phyloP scores from a whole-genome alignment of 345 rosid genomes.

The Syzygium jambos region DNA sequence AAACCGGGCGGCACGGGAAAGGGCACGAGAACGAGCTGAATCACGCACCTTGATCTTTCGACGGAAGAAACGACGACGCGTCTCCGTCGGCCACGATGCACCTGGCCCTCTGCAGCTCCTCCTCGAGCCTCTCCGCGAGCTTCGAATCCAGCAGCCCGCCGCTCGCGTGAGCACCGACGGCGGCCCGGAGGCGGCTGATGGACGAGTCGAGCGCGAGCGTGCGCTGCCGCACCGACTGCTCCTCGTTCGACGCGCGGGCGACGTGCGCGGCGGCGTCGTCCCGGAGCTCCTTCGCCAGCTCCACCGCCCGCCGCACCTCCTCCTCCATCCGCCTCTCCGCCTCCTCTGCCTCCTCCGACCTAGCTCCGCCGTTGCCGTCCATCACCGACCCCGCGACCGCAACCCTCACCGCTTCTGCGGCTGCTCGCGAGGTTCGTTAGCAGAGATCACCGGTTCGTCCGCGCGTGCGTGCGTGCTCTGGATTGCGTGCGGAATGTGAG shows the following conservation, averaged over 20 bases:
- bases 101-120: slow-evolving; percentile 73
- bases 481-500: background rate
- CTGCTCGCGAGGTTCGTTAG: background rate
- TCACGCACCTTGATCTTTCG: slow-evolving; percentile 45
- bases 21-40: background rate
- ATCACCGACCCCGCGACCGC: background rate
- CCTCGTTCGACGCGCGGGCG: slow-evolving; percentile 45
- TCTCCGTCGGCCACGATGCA: slow-evolving; percentile 75
- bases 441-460: background rate
- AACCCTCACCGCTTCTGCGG: background rate
- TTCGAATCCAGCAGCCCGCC: slow-evolving; percentile 28
- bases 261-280: slow-evolving; percentile 53
- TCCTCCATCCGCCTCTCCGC: slow-evolving; percentile 34
- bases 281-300: slow-evolving; percentile 70
- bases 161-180: slow-evolving; percentile 6
- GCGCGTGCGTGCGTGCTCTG: background rate
- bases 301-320: slow-evolving; percentile 52
- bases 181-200: slow-evolving; percentile 50
- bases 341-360: slow-evolving; percentile 2
- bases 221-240: slow-evolving; percentile 56
- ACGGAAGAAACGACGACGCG: slow-evolving; percentile 73
- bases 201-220: slow-evolving; percentile 66
- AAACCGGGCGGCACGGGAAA: background rate
- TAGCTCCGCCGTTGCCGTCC: background rate
- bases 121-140: slow-evolving; percentile 63